Evolutionary conservation across 2,329 filamentous ascomycete genomes (phyloP), one percentile per base, ranked within the genome.

Genomic region (Teratosphaeriaceae sp.): DNA sequence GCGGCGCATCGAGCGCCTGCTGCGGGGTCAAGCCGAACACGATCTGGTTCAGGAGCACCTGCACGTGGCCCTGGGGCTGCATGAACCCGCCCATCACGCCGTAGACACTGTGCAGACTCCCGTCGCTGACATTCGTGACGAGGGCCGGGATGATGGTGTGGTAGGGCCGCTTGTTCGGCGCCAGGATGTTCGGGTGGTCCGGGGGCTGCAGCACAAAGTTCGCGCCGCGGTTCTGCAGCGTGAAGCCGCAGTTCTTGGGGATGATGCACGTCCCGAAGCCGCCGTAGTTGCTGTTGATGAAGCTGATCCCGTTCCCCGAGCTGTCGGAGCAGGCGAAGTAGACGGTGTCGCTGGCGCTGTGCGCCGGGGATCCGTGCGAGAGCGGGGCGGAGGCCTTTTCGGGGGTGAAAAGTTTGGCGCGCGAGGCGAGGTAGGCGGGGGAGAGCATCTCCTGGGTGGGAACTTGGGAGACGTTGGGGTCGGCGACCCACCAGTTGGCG

Each of bases 81-180:
- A 97, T 97, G 67, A 94, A 97, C 2, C 88, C 90, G 40, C 92
- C 92, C 92, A 97, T 97, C 47, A 97, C 90, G 41, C 92, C 92
- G 57, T 90, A 96, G 0, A 94, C 85, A 3, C 80, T 84, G 63
- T 95, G 86, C 44, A 97, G 68, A 38, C 77, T 82, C 20, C 79
- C 78, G 54, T 94, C 88, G 3, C 70, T 68, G 15, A 78, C 62
- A 53, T 92, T 88, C 0, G 92, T 97, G 15, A 90, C 80, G 64
- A 97, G 76, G 0, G 85, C 90, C 0, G 92, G 90, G 56, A 98
- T 98, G 63, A 98, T 97, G 42, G 92, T 98, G 65, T 97, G 92
- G 66, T 97, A 98, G 0, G 92, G 92, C 35, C 92, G 69, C 71
- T 97, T 97, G 24, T 81, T 72, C 0, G 88, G 86, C 6, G 79